A percentile compares a stretch with the other conserved stretches of the same genome.
phyloP scores from a whole-genome alignment of 176 grass and related monocot species.

The Thinopyrum elongatum region DNA sequence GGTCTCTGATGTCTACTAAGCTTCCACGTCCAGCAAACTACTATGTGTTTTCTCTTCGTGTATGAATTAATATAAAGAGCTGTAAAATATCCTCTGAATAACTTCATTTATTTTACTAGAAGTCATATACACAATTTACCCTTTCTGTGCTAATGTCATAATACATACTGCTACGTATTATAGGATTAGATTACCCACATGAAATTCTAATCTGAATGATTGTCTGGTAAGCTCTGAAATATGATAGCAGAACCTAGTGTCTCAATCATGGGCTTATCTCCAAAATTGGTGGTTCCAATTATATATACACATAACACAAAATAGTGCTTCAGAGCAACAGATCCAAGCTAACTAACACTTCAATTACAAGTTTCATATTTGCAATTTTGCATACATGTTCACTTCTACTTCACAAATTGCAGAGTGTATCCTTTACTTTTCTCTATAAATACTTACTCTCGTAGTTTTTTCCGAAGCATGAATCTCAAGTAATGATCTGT shows the following conservation, averaged over 20 bases:
- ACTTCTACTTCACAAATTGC: conserved; percentile 11
- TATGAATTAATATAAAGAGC: neutral
- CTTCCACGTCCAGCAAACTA: neutral
- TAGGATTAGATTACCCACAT: neutral
- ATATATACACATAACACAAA: conserved; percentile 7
- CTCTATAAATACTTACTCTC: conserved; percentile 64
- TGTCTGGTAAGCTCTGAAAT: neutral
- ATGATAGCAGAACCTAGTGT: neutral
- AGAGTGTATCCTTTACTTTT: neutral
- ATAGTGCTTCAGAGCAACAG: neutral
- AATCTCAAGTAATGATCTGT: conserved; percentile 95
- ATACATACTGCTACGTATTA: neutral
- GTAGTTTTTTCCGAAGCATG: conserved; percentile 95
- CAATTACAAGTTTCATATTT: conserved; percentile 10
- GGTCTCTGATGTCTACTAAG: neutral
- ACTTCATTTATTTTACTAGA: conserved; percentile 6
- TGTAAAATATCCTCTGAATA: neutral
- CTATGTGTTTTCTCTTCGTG: neutral
- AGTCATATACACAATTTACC: neutral
- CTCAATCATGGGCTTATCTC: neutral
- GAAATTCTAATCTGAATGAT: conserved; percentile 7
- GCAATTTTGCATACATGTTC: neutral
- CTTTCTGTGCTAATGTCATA: neutral
- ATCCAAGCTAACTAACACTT: conserved; percentile 19
- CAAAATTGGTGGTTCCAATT: neutral